Evolutionary conservation across 306 rosid genomes (phyloP), one percentile per base, ranked within the genome.

Genomic region (Cucumis melo): DNA sequence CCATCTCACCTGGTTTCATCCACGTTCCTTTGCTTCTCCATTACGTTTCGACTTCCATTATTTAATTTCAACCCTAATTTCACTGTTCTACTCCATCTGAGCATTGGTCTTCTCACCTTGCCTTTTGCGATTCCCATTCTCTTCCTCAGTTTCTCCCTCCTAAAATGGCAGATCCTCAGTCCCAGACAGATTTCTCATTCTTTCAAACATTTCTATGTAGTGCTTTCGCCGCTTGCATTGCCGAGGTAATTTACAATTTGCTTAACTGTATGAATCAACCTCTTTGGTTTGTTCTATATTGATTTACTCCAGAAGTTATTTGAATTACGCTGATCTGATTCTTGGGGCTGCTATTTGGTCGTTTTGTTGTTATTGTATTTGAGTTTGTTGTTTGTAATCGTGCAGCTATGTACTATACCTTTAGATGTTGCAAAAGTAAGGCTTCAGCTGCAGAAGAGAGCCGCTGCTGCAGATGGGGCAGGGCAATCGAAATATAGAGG

Each of bases 401-500:
- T 79, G 87, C 84, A 95, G 99, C 86, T 88, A 54, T 95, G 96
- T 83, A 95, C 98, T n/a, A 88, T 92, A 75, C 99, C 99, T 41
- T 78, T 95, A 80, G 99, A 95, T 77, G 90, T 88, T 13, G 99
- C 99, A 54, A 95, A 95, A 84, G 99, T 95, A 61, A 90, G 99
- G 87, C 96, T 95, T 81, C 99, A 95, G 81, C 93, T 95, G 24
- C 99, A 92, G 78, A 90, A 83, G 87, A 95, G 88, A 84, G 80
- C 85, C 16, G 84, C 75, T 36, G 54, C 21, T 10, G 80, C 74
- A 57, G 96, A 89, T 72, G 95, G 80, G 63, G 75, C 24, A 20
- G 83, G 84, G 48, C n/a, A 68, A 24, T 90, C 92, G 21, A 92
- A 87, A 65, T 95, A 95, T 74, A 87, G 61, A 72, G 98, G 99